A percentile compares a stretch with the other conserved stretches of the same genome.
These are phyloP conservation scores for Rachicladosporium sp. DNA, from an alignment of 2,329 filamentous ascomycete species.

Conservation along the genomic window DNA sequence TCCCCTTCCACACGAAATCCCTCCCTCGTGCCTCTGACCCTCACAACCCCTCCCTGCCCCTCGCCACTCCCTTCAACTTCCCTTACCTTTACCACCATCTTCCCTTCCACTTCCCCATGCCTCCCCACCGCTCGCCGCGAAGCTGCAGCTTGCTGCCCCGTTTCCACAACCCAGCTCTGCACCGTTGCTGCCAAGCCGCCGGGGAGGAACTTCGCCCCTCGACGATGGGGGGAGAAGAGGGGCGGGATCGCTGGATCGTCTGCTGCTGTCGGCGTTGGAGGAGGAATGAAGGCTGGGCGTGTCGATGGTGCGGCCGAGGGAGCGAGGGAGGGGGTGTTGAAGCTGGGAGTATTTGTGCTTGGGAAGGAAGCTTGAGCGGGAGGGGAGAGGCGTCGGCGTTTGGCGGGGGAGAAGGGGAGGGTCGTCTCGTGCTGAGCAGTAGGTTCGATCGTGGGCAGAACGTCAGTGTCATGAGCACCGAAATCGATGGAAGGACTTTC, in stretches of 20 bases:
- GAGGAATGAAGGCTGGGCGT: not conserved
- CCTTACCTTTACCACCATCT: conserved; percentile 13
- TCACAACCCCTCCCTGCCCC: conserved; percentile 2
- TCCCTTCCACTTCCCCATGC: conserved; percentile 5
- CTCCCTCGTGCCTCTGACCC: not conserved
- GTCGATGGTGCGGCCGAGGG: not conserved
- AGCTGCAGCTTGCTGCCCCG: conserved; percentile 18
- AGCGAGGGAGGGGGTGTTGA: too few relatives aligned
- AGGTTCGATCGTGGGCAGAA: conserved; percentile 1
- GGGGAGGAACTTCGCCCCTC: conserved; percentile 36
- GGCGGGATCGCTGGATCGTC: conserved; percentile 32
- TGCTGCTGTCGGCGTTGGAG: conserved; percentile 17
- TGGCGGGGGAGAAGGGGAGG: conserved; percentile 18
- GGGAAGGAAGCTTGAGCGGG: conserved; percentile 4
- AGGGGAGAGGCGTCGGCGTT: conserved; percentile 10
- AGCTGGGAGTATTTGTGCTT: not conserved
- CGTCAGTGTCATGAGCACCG: conserved; percentile 9
- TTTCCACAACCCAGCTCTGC: conserved; percentile 39
- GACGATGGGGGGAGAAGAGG: conserved; percentile 41
- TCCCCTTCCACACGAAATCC: conserved; percentile 1
- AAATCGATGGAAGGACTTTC: not conserved
- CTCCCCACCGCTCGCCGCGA: conserved; percentile 12
- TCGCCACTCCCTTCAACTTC: conserved; percentile 7
- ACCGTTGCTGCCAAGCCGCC: conserved; percentile 38
- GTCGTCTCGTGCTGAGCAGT: conserved; percentile 5